Base-by-base conservation (phyloP, 2,329 filamentous ascomycete species). In the Neobulgaria alba region DNA sequence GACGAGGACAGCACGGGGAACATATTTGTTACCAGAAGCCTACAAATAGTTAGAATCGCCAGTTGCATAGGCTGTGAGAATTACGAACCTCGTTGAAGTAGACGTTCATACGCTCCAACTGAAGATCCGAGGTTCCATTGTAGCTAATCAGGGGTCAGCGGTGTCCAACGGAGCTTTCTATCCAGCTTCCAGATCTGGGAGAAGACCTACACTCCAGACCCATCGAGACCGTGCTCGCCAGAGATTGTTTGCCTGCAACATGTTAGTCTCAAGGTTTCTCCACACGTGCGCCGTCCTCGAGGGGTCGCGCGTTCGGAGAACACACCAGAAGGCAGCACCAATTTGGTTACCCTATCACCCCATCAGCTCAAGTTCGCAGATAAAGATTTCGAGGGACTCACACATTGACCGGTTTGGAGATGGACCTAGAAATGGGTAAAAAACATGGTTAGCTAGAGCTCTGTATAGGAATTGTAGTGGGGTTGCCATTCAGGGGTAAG, bases 41-140 rank as follows among this genome's bases (percentile, higher is more conserved):
- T 95, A 61, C 21, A 46, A 33, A 26, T 32, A 35, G 36, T 48
- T 38, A 35, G 30, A 14, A 19, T 38, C 15, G 18, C 2, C 23
- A 29, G 3, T 31, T 12, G 5, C 29, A 18, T 16, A 15, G 5
- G 10, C 16, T 33, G 14, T 16, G 18, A 3, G 26, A 29, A 29
- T 34, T 38, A 49, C 50, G 26, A 65, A 85, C 80, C 76, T 95
- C 89, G 69, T 87, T 88, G 83, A 96, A 95, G 80, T 96, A 95
- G 68, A 96, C 90, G 69, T 89, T 98, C 89, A 98, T 95, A 63
- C 92, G 89, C 85, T 98, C 92, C 59, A 96, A 82, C 79, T 98
- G 92, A 66, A 96, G 88, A 71, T 96, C 92, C 33, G 90, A 96
- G 58, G 86, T 89, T 66, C 92, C 92, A 69, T 93, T 93, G 82